A percentile compares a stretch with the other conserved stretches of the same genome.
phyloP scores from a whole-genome alignment of 2,329 filamentous ascomycete genomes.

The Epichloe baconii region DNA sequence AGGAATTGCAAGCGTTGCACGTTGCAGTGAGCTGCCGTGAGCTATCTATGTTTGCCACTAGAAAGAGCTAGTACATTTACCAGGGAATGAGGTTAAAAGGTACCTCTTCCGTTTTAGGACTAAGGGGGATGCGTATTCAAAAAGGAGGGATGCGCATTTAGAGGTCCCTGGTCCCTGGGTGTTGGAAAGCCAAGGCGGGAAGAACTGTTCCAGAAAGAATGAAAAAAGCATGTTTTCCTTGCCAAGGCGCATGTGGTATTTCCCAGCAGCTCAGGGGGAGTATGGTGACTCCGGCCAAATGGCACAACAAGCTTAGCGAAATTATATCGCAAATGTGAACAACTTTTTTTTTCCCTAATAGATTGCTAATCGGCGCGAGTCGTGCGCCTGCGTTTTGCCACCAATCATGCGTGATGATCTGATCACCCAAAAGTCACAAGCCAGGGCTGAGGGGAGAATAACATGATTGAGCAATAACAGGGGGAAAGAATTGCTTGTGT shows the following conservation, averaged over 20 bases:
- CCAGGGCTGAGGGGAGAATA: too few species aligned
- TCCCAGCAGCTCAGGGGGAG: not conserved
- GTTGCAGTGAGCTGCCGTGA: too few species aligned
- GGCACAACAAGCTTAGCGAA: not conserved
- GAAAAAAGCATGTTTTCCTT: not conserved
- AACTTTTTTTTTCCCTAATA: not conserved
- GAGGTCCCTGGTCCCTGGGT: not conserved
- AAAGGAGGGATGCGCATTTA: too few species aligned
- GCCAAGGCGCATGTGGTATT: not conserved
- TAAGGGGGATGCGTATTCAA: too few species aligned
- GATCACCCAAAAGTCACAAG: too few species aligned
- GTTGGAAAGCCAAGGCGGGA: not conserved
- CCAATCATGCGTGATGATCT: not conserved
- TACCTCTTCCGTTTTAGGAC: too few species aligned
- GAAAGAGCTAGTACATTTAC: too few species aligned
- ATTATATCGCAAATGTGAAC: not conserved
- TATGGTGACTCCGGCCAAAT: not conserved
- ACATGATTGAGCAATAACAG: too few species aligned
- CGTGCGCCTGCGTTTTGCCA: not conserved
- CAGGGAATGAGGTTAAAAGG: too few species aligned
- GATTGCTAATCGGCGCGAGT: not conserved
- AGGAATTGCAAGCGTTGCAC: too few species aligned
- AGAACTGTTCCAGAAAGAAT: not conserved
- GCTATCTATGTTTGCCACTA: too few species aligned
- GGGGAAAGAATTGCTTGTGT: too few species aligned